Percentiles rank a stretch among this genome's conserved stretches.
phyloP scores from a whole-genome alignment of 1,284 basidiomycete genomes.

The Moesziomyces sp. region DNA sequence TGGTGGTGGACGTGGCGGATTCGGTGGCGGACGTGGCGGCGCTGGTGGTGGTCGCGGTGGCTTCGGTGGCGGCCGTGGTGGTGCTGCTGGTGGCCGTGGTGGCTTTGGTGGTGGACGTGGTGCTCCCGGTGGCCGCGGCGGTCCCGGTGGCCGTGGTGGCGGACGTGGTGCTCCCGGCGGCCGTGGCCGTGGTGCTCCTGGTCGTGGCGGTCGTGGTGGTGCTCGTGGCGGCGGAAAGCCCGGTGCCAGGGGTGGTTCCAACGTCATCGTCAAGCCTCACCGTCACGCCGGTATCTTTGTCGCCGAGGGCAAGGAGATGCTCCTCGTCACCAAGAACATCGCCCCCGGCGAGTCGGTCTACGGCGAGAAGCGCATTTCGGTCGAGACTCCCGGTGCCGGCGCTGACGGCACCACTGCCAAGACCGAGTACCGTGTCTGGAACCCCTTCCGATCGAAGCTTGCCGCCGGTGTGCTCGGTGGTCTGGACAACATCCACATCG shows the following conservation, averaged over 20 bases:
- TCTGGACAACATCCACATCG: conserved; percentile 92
- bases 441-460: conserved; percentile 96
- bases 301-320: conserved; percentile 81
- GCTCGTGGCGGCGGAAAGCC: conserved; percentile 56
- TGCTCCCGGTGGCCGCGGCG: conserved; percentile 53
- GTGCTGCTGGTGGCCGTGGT: conserved; percentile 36
- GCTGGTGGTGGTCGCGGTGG: conserved; percentile 70
- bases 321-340: conserved; percentile 97
- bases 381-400: conserved; percentile 72
- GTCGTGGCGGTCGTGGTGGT: conserved; percentile 46
- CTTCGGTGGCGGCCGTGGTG: conserved; percentile 52
- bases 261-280: conserved; percentile 89
- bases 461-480: conserved; percentile 97
- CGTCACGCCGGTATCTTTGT: conserved; percentile 84
- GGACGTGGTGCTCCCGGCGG: conserved; percentile 1
- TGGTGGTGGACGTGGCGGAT: conserved; percentile 67
- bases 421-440: conserved; percentile 98
- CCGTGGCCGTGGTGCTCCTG: conserved; percentile 40
- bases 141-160: conserved; percentile 57
- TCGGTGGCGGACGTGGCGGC: conserved; percentile 66
- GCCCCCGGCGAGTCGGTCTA: conserved; percentile 98
- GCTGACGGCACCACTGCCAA: conserved; percentile 79
- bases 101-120: conserved; percentile 56
- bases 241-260: conserved; percentile 75
- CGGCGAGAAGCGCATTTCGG: conserved; percentile 82